Percentiles rank a stretch among this genome's conserved stretches.
Evolutionary conservation across 2,329 filamentous ascomycete species (phyloP).

Genomic region (Trichophyton equinum): DNA sequence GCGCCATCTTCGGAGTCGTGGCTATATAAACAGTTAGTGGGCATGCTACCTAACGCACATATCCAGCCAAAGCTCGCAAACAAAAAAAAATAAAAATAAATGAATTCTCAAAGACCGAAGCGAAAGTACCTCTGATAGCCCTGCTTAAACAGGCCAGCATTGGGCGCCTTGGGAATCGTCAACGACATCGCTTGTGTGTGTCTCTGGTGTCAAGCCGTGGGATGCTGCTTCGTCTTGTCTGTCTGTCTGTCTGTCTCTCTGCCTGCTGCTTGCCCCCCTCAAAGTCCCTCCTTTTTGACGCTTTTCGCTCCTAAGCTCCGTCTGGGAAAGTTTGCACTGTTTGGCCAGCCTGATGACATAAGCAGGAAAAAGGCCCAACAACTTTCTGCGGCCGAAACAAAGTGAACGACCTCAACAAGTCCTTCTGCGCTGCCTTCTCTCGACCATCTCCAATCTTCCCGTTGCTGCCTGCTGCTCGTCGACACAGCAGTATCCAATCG

Average conservation of each 20-base stretch:
- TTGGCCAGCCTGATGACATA: constrained; percentile 9
- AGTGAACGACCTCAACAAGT: constrained; percentile 2
- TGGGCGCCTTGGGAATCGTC: constrained; percentile 87
- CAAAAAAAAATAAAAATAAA: constrained; percentile 6
- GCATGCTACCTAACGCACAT: constrained; percentile 1
- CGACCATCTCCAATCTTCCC: background rate
- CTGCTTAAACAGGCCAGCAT: constrained; percentile 84
- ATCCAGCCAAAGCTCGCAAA: constrained; percentile 4
- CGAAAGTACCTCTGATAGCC: constrained; percentile 79
- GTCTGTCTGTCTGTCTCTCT: too few relatives aligned
- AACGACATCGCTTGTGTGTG: constrained; percentile 61
- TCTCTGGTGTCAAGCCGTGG: background rate
- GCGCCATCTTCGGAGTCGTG: constrained; percentile 99
- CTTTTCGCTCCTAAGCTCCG: background rate
- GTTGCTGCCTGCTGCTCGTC: background rate
- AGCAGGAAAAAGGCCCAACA: constrained; percentile 10
- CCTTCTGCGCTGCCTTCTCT: background rate
- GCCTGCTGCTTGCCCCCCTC: background rate
- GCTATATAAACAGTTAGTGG: constrained; percentile 38
- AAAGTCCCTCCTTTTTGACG: background rate
- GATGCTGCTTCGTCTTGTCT: too few relatives aligned
- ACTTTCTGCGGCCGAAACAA: constrained; percentile 4
- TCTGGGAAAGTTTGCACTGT: constrained; percentile 11
- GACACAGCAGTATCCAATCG: background rate
- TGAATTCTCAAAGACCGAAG: constrained; percentile 9